These are phyloP conservation scores for Populus tremula DNA, from an alignment of 345 rosid species.

Conservation along the genomic window DNA sequence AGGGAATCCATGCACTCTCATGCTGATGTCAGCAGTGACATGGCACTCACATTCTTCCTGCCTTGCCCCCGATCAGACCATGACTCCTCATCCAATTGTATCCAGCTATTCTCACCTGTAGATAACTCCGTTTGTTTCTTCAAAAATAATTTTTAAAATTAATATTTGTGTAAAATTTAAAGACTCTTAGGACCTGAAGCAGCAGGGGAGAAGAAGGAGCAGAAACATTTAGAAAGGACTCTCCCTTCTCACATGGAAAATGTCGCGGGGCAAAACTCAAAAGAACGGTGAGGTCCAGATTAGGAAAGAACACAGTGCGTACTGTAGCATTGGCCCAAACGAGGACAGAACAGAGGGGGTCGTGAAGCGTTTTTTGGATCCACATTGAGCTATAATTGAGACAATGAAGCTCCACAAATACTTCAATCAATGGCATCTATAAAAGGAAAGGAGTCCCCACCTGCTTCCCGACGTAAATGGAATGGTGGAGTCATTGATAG, in stretches of 20 bases:
- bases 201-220: not conserved
- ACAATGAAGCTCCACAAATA: not conserved
- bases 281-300: not conserved
- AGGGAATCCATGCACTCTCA: no score
- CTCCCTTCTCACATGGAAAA: not conserved
- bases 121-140: no score
- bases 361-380: not conserved
- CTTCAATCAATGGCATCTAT: not conserved
- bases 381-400: not conserved
- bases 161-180: no score
- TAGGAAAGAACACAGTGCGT: not conserved
- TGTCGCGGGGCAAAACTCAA: not conserved
- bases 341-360: no score
- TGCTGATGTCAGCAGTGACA: constrained; percentile 25
- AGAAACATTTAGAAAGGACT: no score
- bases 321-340: not conserved
- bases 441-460: constrained; percentile 15
- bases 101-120: constrained; percentile 13
- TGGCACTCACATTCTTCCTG: constrained; percentile 14
- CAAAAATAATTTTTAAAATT: no score
- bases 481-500: not conserved
- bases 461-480: not conserved
- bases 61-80: constrained; percentile 9
- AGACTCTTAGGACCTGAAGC: not conserved
- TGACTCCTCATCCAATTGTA: constrained; percentile 5